phyloP scores from a whole-genome alignment of 225 moss, liverwort and hornwort genomes.

The Straminergon stramineum region DNA sequence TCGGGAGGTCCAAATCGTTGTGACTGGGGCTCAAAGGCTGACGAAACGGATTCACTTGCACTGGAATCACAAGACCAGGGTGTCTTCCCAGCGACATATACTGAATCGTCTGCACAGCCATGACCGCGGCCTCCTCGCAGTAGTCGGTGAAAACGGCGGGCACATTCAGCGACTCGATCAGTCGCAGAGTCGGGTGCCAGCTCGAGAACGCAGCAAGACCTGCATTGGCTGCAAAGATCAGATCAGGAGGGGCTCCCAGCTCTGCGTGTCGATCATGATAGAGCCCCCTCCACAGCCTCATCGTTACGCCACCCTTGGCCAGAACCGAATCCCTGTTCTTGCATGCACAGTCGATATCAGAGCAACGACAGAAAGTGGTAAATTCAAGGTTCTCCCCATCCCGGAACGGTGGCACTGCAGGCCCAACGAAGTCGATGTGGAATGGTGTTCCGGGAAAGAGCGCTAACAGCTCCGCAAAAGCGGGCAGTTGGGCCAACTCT shows the following conservation, averaged over 20 bases:
- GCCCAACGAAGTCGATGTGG: constrained; percentile 73
- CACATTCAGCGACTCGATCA: constrained; percentile 19
- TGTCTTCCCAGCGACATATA: not conserved
- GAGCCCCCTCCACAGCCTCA: constrained; percentile 55
- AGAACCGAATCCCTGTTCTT: not conserved
- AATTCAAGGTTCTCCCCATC: constrained; percentile 34
- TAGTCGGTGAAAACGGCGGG: constrained; percentile 78
- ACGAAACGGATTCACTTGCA: constrained; percentile 69
- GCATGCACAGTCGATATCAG: constrained; percentile 41
- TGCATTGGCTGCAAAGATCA: constrained; percentile 81
- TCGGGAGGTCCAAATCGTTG: constrained; percentile 57
- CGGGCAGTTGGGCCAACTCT: constrained; percentile 52
- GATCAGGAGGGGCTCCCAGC: constrained; percentile 42
- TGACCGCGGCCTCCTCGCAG: constrained; percentile 81
- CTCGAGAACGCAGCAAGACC: constrained; percentile 77
- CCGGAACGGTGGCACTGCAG: constrained; percentile 19
- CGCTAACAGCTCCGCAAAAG: constrained; percentile 66
- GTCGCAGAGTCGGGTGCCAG: constrained; percentile 53
- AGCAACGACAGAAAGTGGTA: constrained; percentile 27
- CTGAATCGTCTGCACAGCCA: constrained; percentile 39
- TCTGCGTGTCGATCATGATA: constrained; percentile 65
- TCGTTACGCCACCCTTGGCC: constrained; percentile 2
- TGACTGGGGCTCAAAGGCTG: constrained; percentile 45
- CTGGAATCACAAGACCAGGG: not conserved
- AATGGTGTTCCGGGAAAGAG: constrained; percentile 38